Conservation (phyloP, 2,329 filamentous ascomycete genomes). For the Colletotrichum viniferum region DNA sequence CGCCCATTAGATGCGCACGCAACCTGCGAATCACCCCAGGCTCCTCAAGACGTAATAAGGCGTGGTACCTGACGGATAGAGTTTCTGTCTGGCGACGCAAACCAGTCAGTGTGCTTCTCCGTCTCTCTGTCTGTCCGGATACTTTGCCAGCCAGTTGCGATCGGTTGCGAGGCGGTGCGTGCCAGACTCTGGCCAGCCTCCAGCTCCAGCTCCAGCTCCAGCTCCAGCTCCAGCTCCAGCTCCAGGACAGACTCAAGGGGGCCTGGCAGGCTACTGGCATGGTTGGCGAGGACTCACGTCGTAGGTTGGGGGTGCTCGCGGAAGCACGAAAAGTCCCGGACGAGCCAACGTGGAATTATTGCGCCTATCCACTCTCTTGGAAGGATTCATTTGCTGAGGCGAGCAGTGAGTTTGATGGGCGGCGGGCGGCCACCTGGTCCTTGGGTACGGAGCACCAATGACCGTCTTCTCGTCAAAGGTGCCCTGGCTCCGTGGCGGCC, state of each 20-base stretch:
- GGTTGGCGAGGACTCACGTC: not conserved
- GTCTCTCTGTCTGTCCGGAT: not conserved
- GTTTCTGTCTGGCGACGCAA: not conserved
- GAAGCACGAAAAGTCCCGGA: constrained; percentile 13
- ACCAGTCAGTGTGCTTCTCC: not conserved
- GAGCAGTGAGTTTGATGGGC: not conserved
- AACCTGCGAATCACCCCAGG: not conserved
- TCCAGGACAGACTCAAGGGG: not conserved
- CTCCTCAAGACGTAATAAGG: not conserved
- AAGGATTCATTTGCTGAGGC: constrained; percentile 17
- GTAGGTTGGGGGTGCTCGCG: not conserved
- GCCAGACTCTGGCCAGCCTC: not conserved
- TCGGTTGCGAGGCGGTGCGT: not conserved
- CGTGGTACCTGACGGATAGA: not conserved
- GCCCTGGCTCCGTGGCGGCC: not conserved
- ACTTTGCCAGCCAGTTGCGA: not conserved
- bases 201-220: not conserved
- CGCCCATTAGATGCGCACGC: constrained; percentile 1
- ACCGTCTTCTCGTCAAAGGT: not conserved
- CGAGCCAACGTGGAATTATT: constrained; percentile 1
- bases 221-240: not conserved
- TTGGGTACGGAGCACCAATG: not conserved
- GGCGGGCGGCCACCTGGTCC: not conserved
- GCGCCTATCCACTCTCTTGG: constrained; percentile 9
- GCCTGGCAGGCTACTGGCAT: not conserved